Evolutionary conservation across 768 basidiomycete species (phyloP), one percentile per base, ranked within the genome.

Genomic region (Ramaria rubella): DNA sequence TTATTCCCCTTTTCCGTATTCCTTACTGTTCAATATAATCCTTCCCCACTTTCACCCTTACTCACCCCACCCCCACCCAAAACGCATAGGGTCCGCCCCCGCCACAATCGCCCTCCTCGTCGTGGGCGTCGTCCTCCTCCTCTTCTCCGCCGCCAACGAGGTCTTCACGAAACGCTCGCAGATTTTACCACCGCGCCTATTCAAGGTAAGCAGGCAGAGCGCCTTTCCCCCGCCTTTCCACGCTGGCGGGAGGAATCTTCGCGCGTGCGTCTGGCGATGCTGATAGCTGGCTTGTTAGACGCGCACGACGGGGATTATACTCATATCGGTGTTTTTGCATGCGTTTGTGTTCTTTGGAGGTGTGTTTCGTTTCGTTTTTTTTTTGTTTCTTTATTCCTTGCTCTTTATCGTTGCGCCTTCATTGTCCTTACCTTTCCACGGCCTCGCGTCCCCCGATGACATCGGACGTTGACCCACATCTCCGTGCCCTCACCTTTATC

Each of bases 141-240:
- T 70, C 4, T 9, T 58, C 9, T 70, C 57, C 23, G 64, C 44
- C 2, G 48, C 69, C 12, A 75, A 77, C 58, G 75, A 77, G 46
- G 43, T 67, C 1, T 64, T 57, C 38, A 73, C 72, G 5, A 64
- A 57, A 33, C 61, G 65, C 11, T 68, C 67, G n/a, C 70, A 75
- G 1, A 70, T 76, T 53, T 64, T 75, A 21, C 74, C 75, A 0
- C 70, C 72, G 2, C 68, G 76, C 23, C 44, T 75, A 15, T 74
- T 75, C 62, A 70, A 67, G 62, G 69, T 59, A 4, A 34, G 15
- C 31, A 17, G 17, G 30, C 24, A 30, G 21, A 42, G 24, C 49
- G n/a, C 52, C 17, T 38, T 43, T 27, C n/a, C 3, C 26, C 5
- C 31, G 23, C n/a, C 23, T 2, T 17, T 42, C 5, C n/a, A n/a